phyloP scores from a whole-genome alignment of 2,329 filamentous ascomycete species.

The Coniochaeta sp. region DNA sequence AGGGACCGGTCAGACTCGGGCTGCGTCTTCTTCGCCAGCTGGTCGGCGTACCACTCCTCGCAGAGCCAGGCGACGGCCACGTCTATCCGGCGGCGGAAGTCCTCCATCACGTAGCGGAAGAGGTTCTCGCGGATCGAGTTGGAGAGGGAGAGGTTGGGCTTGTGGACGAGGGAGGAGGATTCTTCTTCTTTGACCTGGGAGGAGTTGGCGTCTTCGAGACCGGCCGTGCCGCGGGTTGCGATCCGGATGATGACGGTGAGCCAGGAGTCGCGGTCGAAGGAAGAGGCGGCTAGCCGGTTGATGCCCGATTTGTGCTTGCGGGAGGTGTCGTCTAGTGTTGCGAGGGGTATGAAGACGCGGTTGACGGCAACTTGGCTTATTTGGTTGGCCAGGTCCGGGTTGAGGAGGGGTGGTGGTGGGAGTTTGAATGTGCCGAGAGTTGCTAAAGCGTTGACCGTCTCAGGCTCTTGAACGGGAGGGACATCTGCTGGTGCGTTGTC shows the following conservation, averaged over 20 bases:
- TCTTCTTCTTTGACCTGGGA: constrained; percentile 53
- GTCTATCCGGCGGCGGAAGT: constrained; percentile 85
- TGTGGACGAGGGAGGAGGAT: constrained; percentile 10
- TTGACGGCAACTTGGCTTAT: constrained; percentile 68
- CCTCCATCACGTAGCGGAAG: constrained; percentile 81
- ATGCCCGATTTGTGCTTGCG: constrained; percentile 67
- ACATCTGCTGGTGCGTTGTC: constrained; percentile 59
- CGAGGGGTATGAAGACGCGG: constrained; percentile 73
- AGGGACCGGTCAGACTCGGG: constrained; percentile 39
- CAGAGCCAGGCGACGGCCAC: constrained; percentile 89
- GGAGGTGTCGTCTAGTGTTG: constrained; percentile 60
- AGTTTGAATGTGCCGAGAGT: constrained; percentile 74
- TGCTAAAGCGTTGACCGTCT: constrained; percentile 44
- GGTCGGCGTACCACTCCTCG: constrained; percentile 97
- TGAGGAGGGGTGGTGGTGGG: constrained; percentile 68
- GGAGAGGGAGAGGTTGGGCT: constrained; percentile 38
- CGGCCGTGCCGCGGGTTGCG: constrained; percentile 70
- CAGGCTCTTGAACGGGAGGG: constrained; percentile 31
- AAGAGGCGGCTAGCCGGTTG: constrained; percentile 75
- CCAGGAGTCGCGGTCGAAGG: constrained; percentile 84
- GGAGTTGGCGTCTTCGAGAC: constrained; percentile 53
- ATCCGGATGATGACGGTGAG: constrained; percentile 79
- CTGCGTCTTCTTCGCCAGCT: constrained; percentile 32
- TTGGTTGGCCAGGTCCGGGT: constrained; percentile 62
- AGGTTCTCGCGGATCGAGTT: constrained; percentile 72